Conservation (phyloP, 2,329 filamentous ascomycete species). For the Neophaeococcomyces aloes region DNA sequence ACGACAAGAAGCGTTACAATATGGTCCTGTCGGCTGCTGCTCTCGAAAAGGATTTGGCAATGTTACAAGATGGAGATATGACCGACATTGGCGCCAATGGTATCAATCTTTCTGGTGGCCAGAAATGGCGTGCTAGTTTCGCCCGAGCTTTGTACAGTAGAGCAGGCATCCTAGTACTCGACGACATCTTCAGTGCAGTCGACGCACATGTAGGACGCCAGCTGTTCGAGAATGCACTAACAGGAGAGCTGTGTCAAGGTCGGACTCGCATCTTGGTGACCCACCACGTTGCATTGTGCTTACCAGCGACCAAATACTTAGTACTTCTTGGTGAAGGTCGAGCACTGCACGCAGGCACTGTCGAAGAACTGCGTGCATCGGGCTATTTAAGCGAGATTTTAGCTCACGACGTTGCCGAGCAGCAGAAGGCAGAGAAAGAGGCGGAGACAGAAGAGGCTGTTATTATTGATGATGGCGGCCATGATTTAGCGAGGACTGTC, state of each 20-base stretch:
- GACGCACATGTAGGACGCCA: slow-evolving; percentile 72
- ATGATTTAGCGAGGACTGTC: slow-evolving; percentile 30
- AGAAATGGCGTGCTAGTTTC: slow-evolving; percentile 72
- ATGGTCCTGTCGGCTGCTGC: slow-evolving; percentile 64
- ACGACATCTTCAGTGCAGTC: slow-evolving; percentile 74
- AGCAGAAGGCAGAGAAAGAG: slow-evolving; percentile 32
- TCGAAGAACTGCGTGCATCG: slow-evolving; percentile 45
- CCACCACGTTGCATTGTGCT: slow-evolving; percentile 63
- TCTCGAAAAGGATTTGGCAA: slow-evolving; percentile 62
- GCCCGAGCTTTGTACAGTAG: slow-evolving; percentile 71
- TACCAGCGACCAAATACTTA: slow-evolving; percentile 61
- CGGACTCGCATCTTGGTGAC: slow-evolving; percentile 71
- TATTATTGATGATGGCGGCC: slow-evolving; percentile 29
- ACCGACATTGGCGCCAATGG: slow-evolving; percentile 79
- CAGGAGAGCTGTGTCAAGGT: slow-evolving; percentile 56
- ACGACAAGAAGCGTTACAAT: slow-evolving; percentile 56
- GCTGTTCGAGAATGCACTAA: slow-evolving; percentile 66
- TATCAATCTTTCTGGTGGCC: slow-evolving; percentile 73
- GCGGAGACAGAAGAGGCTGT: slow-evolving; percentile 26
- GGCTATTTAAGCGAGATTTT: slow-evolving; percentile 36
- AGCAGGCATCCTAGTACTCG: slow-evolving; percentile 63
- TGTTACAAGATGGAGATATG: slow-evolving; percentile 63
- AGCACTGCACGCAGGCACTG: slow-evolving; percentile 52
- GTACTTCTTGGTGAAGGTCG: slow-evolving; percentile 62
- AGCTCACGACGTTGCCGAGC: slow-evolving; percentile 32